phyloP scores from a whole-genome alignment of 495 filamentous ascomycete species.

The Xylaria cubensis region DNA sequence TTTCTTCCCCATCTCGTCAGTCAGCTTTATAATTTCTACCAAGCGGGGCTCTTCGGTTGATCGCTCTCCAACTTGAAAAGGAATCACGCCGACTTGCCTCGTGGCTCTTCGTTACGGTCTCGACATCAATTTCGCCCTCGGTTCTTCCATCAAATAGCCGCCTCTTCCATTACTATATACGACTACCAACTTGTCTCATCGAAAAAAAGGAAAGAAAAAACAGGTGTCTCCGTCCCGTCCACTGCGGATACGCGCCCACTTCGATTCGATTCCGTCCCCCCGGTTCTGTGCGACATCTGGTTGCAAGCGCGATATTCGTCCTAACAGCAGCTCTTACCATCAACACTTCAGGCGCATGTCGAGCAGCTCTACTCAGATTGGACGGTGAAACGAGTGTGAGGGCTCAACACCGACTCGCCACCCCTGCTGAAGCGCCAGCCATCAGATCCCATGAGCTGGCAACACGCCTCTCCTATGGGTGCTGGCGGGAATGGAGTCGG shows the following conservation, averaged over 20 bases:
- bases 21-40: background rate
- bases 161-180: background rate
- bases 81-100: background rate
- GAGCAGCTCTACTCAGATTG: slow-evolving; percentile 24
- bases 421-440: background rate
- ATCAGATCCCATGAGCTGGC: slow-evolving; percentile 38
- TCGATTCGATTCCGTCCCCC: background rate
- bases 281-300: slow-evolving; percentile 4
- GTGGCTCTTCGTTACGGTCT: background rate
- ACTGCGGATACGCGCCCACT: background rate
- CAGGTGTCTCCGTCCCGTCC: background rate
- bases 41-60: background rate
- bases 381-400: slow-evolving; percentile 40
- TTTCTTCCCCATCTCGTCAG: background rate
- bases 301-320: slow-evolving; percentile 26
- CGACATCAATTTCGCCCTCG: background rate
- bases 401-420: slow-evolving; percentile 23
- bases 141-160: no score
- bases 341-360: slow-evolving; percentile 36
- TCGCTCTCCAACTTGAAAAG: background rate
- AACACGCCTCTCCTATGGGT: slow-evolving; percentile 41
- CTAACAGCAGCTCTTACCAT: background rate
- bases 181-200: background rate
- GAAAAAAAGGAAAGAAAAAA: no score
- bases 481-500: slow-evolving; percentile 36